Evolutionary conservation across 169 alveolate genomes (phyloP), one percentile per base, ranked within the genome.

Genomic region (Plasmodium ovale): DNA sequence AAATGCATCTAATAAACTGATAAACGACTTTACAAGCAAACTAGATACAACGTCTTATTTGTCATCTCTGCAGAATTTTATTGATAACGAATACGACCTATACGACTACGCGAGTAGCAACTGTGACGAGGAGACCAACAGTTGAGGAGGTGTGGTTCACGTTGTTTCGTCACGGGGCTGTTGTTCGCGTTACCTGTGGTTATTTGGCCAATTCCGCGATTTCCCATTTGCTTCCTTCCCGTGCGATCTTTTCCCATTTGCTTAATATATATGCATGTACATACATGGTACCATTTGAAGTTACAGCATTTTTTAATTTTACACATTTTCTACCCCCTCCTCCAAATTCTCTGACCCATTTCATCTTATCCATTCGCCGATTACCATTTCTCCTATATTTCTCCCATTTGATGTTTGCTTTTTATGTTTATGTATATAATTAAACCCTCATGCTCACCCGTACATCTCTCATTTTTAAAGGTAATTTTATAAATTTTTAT

Each of bases 11-110:
- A 65, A 82, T 59, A 82, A 82, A 68, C 53, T 82, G 42, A 82
- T 82, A 39, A 82, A 65, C 23, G 90, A 82, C 67, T 82, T 82
- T 82, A 82, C 84, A 7, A 82, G 90, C 19, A 82, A 82, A 82
- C 59, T 67, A 16, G 90, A 82, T 44, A 62, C 88, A 44, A 77
- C 79, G 5, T 67, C 82, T 14, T 51, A 65, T 82, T 67, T 82
- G 71, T 33, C 85, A 33, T 67, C 90, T 10, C 27, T 82, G n/a
- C 90, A 68, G 35, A 68, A 42, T 42, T 53, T 51, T 35, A 44
- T 82, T 23, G 90, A 82, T 44, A 54, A 67, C 54, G 84, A 82
- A 19, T 25, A 25, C n/a, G 90, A 82, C 1, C 23, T 23, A 35
- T 65, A 65, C 31, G 84, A 82, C 59, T 82, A 37, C 53, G 85